phyloP scores from a whole-genome alignment of 352 stramenopile genomes.

The Plasmopara halstedii region DNA sequence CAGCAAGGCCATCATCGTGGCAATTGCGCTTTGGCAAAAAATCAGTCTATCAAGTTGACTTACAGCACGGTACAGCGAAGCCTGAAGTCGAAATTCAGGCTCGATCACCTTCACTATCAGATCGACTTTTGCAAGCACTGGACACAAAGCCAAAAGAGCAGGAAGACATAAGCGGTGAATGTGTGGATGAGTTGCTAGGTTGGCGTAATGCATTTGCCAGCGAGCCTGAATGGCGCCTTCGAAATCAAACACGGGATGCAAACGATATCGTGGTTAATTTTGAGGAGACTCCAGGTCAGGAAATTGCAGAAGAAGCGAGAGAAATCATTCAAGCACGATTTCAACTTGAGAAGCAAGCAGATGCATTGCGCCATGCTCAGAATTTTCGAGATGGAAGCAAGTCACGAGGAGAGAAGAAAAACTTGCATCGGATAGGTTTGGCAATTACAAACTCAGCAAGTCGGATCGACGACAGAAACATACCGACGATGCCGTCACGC shows the following conservation, averaged over 20 bases:
- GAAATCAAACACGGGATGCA: neutral
- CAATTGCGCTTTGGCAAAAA: constrained; percentile 52
- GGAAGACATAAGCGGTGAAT: constrained; percentile 30
- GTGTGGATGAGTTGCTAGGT: constrained; percentile 44
- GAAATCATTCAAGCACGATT: constrained; percentile 45
- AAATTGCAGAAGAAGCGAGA: constrained; percentile 20
- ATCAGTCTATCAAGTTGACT: neutral
- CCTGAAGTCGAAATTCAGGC: constrained; percentile 1
- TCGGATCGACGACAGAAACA: neutral
- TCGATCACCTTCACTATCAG: constrained; percentile 27
- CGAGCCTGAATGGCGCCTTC: constrained; percentile 19
- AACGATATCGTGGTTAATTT: neutral
- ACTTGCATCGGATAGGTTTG: neutral
- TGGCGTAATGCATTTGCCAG: constrained; percentile 44
- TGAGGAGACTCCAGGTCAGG: neutral
- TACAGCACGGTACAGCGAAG: neutral
- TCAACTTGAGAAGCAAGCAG: constrained; percentile 32
- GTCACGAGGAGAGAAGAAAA: constrained; percentile 1
- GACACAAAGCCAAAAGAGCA: constrained; percentile 17
- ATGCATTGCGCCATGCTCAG: constrained; percentile 22
- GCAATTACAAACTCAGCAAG: neutral
- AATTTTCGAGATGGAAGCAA: neutral
- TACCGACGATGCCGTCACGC: neutral
- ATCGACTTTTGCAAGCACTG: constrained; percentile 33
- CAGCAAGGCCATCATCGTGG: constrained; percentile 38